Evolutionary conservation across 352 stramenopile species (phyloP).

Genomic region (Nothophytophthora sp.): DNA sequence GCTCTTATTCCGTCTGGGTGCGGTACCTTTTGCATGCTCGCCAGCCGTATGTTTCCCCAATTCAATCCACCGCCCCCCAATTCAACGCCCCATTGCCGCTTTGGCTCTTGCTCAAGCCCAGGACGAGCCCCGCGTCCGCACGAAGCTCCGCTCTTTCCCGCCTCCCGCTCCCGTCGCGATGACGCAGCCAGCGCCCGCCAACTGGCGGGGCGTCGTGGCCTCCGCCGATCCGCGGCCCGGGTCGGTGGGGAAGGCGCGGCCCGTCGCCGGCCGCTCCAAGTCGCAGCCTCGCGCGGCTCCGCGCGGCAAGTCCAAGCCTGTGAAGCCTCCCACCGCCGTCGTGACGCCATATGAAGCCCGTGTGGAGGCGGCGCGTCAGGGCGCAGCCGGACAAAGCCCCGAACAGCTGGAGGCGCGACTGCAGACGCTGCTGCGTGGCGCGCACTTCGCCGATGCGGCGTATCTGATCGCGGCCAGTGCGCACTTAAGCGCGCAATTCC

Average conservation of each 20-base stretch:
- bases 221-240: neutral
- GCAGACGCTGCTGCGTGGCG: constrained; percentile 50
- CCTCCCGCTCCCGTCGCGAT: constrained; percentile 7
- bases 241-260: constrained; percentile 15
- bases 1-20: neutral
- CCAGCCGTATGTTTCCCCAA: constrained; percentile 16
- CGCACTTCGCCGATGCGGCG: constrained; percentile 60
- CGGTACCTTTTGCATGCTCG: constrained; percentile 1
- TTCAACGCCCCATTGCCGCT: neutral
- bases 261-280: constrained; percentile 24
- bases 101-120: too few species aligned
- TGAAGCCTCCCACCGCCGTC: constrained; percentile 15
- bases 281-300: constrained; percentile 63
- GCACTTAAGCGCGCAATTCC: constrained; percentile 64
- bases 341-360: constrained; percentile 26
- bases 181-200: constrained; percentile 32
- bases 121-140: constrained; percentile 1
- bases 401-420: constrained; percentile 57
- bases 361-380: constrained; percentile 36
- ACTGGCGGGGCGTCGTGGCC: constrained; percentile 38
- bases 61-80: constrained; percentile 9
- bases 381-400: constrained; percentile 31
- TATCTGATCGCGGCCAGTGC: constrained; percentile 62
- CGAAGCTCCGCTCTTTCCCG: constrained; percentile 10
- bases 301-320: constrained; percentile 24